phyloP scores from a whole-genome alignment of 805 yeast species.

The Metschnikowia bowlesiae region DNA sequence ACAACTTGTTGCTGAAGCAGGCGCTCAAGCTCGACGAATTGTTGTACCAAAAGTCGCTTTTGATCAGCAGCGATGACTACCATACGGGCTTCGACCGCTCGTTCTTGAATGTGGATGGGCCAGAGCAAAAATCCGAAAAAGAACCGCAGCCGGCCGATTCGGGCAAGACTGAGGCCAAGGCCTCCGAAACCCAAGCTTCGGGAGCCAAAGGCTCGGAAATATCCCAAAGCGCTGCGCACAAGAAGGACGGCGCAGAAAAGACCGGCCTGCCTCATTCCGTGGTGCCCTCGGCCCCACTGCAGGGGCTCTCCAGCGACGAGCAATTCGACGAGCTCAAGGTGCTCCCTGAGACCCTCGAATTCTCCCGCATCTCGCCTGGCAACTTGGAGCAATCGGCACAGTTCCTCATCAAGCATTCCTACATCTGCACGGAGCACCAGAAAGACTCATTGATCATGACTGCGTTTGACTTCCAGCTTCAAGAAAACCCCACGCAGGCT shows the following conservation, averaged over 20 bases:
- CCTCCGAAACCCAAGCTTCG: too few relatives aligned
- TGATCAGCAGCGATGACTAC: slow-evolving; percentile 86
- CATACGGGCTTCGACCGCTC: slow-evolving; percentile 91
- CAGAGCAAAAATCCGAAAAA: background rate
- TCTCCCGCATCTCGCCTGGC: slow-evolving; percentile 51
- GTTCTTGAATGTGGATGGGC: slow-evolving; percentile 55
- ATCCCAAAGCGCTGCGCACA: too few relatives aligned
- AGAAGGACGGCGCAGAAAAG: too few relatives aligned
- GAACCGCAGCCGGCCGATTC: too few relatives aligned
- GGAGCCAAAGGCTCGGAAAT: too few relatives aligned
- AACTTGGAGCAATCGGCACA: slow-evolving; percentile 48
- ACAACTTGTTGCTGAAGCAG: slow-evolving; percentile 59
- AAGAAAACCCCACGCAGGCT: slow-evolving; percentile 51
- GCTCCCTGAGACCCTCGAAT: slow-evolving; percentile 60
- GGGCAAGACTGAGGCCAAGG: too few relatives aligned
- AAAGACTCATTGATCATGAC: slow-evolving; percentile 91
- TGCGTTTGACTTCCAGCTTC: slow-evolving; percentile 79
- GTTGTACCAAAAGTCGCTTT: slow-evolving; percentile 62
- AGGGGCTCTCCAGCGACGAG: slow-evolving; percentile 6
- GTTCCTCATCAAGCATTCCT: slow-evolving; percentile 54
- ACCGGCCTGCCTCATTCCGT: too few relatives aligned
- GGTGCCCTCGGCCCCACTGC: background rate
- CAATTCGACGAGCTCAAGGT: slow-evolving; percentile 50
- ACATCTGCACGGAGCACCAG: slow-evolving; percentile 74
- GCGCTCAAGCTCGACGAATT: slow-evolving; percentile 62